These are phyloP conservation scores for Trichoderma sp. DNA, from an alignment of 2,329 filamentous ascomycete genomes.

Conservation along the genomic window DNA sequence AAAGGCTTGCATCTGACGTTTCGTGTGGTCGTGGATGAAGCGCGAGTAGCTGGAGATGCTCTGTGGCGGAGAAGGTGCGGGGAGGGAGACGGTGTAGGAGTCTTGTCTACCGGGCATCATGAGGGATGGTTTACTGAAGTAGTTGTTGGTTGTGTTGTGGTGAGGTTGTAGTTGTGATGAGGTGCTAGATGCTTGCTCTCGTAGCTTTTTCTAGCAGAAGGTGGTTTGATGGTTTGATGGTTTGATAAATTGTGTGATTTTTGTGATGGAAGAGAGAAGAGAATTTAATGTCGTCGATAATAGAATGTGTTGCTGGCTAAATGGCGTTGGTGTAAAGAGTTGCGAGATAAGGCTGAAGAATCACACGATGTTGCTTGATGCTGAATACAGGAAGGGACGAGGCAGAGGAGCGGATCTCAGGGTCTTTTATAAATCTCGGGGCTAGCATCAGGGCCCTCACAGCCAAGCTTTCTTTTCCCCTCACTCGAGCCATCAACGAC, in stretches of 20 bases:
- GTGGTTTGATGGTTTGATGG: not conserved
- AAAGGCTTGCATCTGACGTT: conserved; percentile 64
- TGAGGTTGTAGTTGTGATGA: not conserved
- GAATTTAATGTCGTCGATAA: not conserved
- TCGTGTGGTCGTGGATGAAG: conserved; percentile 68
- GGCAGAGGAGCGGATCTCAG: conserved; percentile 29
- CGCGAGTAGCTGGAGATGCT: conserved; percentile 61
- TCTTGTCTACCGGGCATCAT: conserved; percentile 48
- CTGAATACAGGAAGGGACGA: not conserved
- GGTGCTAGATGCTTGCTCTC: not conserved
- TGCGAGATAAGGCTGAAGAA: not conserved
- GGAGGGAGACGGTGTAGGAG: conserved; percentile 44
- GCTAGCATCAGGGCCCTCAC: conserved; percentile 13
- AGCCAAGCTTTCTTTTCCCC: conserved; percentile 1
- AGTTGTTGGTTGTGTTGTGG: not conserved
- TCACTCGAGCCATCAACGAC: not conserved
- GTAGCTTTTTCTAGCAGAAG: not conserved
- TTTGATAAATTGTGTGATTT: not conserved
- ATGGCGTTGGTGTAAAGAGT: not conserved
- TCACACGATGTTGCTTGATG: not conserved
- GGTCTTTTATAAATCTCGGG: conserved; percentile 33
- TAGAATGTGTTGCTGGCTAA: not conserved
- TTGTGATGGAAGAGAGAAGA: not conserved
- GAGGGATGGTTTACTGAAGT: conserved; percentile 7
- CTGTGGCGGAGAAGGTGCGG: conserved; percentile 46